These are phyloP conservation scores for Rubus idaeus DNA, from an alignment of 306 rosid species.

Conservation along the genomic window DNA sequence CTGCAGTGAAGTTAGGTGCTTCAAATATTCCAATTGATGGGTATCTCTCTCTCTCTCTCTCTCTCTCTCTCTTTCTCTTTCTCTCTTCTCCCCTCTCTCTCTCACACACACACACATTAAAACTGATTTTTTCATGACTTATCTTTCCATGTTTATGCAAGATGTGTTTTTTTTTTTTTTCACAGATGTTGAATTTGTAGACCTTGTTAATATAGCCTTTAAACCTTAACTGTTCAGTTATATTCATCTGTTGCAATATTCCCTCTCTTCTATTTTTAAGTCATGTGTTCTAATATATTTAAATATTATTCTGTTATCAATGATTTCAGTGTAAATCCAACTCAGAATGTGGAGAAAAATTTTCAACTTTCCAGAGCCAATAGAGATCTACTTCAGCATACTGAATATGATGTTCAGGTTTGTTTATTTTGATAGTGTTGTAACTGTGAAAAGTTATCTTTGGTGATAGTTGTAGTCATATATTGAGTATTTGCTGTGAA, in stretches of 20 bases:
- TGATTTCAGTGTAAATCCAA: slow-evolving; percentile 63
- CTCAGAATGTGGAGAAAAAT: slow-evolving; percentile 77
- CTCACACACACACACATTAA: background rate
- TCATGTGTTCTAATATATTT: background rate
- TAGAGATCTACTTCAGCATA: slow-evolving; percentile 59
- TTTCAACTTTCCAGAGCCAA: slow-evolving; percentile 81
- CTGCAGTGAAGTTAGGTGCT: slow-evolving; percentile 65
- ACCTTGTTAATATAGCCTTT: background rate
- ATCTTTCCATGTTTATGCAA: background rate
- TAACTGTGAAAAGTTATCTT: slow-evolving; percentile 7
- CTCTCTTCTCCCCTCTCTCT: background rate
- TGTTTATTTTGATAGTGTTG: slow-evolving; percentile 21
- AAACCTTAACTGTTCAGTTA: background rate
- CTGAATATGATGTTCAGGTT: slow-evolving; percentile 86
- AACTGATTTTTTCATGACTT: background rate
- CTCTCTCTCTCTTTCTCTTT: background rate
- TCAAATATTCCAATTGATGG: slow-evolving; percentile 65
- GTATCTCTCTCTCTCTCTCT: slow-evolving; percentile 33
- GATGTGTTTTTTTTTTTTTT: background rate
- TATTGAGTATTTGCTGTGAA: background rate
- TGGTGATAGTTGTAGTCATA: slow-evolving; percentile 21
- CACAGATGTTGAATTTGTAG: background rate
- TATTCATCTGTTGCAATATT: background rate
- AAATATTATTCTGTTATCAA: background rate
- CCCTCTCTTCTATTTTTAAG: background rate